Evolutionary conservation across 1,284 basidiomycete species (phyloP).

Genomic region (Porodaedalea pini): DNA sequence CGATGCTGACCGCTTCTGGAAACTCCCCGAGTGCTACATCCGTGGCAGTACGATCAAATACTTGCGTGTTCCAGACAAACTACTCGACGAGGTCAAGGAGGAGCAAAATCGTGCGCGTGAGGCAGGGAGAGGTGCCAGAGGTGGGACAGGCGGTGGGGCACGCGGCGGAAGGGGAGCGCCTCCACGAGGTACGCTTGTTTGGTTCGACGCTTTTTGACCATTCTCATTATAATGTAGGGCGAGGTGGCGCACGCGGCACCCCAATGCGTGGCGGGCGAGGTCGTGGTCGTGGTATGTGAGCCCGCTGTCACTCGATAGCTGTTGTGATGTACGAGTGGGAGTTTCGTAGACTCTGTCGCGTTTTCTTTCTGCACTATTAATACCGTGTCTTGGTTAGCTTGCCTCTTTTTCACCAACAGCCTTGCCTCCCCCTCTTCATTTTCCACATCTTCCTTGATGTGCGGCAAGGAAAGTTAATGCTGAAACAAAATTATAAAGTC

Average conservation of each 20-base stretch:
- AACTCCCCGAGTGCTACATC: constrained; percentile 97
- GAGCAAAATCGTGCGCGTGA: constrained; percentile 78
- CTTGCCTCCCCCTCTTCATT: no score
- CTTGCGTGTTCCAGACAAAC: constrained; percentile 88
- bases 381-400: no score
- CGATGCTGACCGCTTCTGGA: constrained; percentile 97
- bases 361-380: no score
- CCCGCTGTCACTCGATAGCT: no score
- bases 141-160: constrained; percentile 37
- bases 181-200: constrained; percentile 35
- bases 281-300: constrained; percentile 46
- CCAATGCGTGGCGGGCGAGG: constrained; percentile 51
- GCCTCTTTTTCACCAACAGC: no score
- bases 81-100: constrained; percentile 87
- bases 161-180: constrained; percentile 41
- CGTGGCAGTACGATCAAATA: constrained; percentile 99
- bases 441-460: no score
- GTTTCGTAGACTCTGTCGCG: no score
- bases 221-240: constrained; percentile 28
- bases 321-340: no score
- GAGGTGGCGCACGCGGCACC: constrained; percentile 41
- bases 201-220: not conserved
- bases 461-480: no score
- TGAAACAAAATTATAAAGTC: no score
- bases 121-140: constrained; percentile 52